Evolutionary conservation across 2,329 filamentous ascomycete genomes (phyloP).

Genomic region (Pyricularia grisea): DNA sequence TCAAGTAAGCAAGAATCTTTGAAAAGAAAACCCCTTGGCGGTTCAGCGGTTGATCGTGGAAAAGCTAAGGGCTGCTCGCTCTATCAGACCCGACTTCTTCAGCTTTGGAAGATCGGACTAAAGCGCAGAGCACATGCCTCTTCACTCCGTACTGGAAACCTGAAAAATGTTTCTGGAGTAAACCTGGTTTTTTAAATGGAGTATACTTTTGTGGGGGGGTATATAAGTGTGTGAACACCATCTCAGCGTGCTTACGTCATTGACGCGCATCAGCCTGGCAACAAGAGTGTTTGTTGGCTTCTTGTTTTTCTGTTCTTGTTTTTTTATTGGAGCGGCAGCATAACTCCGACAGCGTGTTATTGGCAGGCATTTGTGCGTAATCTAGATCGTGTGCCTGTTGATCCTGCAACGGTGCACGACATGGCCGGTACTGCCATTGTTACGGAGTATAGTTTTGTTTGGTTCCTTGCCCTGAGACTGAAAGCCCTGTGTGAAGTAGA

Average conservation of each 20-base stretch:
- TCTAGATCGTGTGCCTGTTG: neutral
- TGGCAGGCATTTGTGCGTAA: neutral
- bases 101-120: constrained; percentile 54
- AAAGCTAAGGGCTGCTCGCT: constrained; percentile 32
- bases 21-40: neutral
- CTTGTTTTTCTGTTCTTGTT: neutral
- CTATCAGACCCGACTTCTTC: constrained; percentile 53
- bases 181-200: neutral
- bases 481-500: neutral
- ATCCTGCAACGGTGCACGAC: neutral
- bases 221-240: neutral
- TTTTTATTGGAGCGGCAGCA: neutral
- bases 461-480: neutral
- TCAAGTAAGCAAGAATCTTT: constrained; percentile 20
- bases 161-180: neutral
- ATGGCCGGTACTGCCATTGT: neutral
- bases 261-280: neutral
- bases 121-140: constrained; percentile 49
- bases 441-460: neutral
- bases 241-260: neutral
- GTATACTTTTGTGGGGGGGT: neutral
- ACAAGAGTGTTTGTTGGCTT: neutral
- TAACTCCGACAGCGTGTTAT: neutral
- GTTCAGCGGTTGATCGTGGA: constrained; percentile 8
- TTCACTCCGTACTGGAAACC: neutral